Conservation (phyloP, 2,329 filamentous ascomycete species). For the Claviceps spartinae region DNA sequence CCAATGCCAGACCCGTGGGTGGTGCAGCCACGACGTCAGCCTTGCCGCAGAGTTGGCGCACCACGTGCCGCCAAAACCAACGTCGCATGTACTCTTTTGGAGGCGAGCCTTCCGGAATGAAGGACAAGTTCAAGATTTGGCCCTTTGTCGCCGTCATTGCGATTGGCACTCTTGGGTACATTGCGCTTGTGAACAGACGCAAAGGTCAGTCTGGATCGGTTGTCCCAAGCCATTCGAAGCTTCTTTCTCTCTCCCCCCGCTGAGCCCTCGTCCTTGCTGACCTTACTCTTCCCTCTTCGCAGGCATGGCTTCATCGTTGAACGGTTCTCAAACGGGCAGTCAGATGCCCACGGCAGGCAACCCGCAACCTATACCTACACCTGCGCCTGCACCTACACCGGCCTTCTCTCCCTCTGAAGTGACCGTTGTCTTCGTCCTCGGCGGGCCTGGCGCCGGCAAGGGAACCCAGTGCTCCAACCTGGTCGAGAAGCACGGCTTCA, state of each 20-base stretch:
- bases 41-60: slow-evolving; percentile 4
- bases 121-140: slow-evolving; percentile 39
- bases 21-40: slow-evolving; percentile 9
- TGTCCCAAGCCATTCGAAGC: background rate
- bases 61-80: slow-evolving; percentile 12
- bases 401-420: slow-evolving; percentile 65
- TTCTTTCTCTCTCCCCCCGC: background rate
- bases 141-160: slow-evolving; percentile 39
- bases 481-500: slow-evolving; percentile 79
- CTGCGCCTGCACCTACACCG: slow-evolving; percentile 27
- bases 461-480: slow-evolving; percentile 89
- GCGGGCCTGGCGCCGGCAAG: slow-evolving; percentile 89
- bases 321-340: slow-evolving; percentile 25
- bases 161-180: slow-evolving; percentile 34
- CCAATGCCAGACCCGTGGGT: background rate
- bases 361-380: too few species aligned
- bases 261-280: background rate
- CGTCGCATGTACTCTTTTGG: slow-evolving; percentile 26
- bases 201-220: slow-evolving; percentile 25
- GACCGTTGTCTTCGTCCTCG: slow-evolving; percentile 92
- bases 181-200: slow-evolving; percentile 34
- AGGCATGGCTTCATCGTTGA: slow-evolving; percentile 26
- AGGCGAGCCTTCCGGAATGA: slow-evolving; percentile 14
- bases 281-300: slow-evolving; percentile 4
- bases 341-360: slow-evolving; percentile 38